Evolutionary conservation across 192 early-diverging fungal genomes (phyloP).

Genomic region (Dimargaris cristalligena): DNA sequence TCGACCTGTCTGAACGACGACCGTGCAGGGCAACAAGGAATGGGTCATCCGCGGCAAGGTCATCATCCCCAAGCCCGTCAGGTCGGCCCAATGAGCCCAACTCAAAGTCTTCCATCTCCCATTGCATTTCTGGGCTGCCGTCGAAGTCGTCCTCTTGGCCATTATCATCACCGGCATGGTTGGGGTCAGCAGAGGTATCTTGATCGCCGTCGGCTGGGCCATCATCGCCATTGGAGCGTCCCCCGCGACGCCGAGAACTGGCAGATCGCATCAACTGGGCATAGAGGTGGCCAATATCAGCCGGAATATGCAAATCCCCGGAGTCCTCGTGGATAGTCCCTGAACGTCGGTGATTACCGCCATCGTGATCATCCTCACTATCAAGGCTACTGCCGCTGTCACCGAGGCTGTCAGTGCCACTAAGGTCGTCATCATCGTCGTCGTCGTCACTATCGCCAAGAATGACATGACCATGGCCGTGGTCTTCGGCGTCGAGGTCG

Average conservation of each 20-base stretch:
- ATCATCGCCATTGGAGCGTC: constrained; percentile 23
- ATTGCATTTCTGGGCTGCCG: constrained; percentile 14
- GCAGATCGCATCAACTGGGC: no score
- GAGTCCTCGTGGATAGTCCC: no score
- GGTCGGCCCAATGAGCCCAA: not conserved
- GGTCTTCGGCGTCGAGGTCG: constrained; percentile 35
- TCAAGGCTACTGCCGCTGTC: no score
- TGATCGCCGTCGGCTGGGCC: constrained; percentile 33
- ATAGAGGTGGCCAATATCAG: no score
- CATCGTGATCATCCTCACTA: no score
- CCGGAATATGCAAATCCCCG: no score
- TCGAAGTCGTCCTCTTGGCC: constrained; percentile 11
- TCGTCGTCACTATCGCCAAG: constrained; percentile 16
- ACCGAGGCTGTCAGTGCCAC: constrained; percentile 24
- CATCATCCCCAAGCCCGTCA: not conserved
- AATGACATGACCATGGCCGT: constrained; percentile 30
- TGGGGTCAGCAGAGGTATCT: constrained; percentile 29
- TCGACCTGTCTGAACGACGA: not conserved
- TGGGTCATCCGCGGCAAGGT: not conserved
- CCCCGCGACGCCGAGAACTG: constrained; percentile 16
- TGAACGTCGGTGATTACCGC: no score
- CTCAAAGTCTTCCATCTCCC: not conserved
- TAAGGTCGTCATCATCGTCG: constrained; percentile 37
- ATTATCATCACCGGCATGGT: constrained; percentile 11
- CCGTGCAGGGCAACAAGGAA: not conserved